These are phyloP conservation scores for Candida dubliniensis DNA, from an alignment of 1,139 yeast genomes.

Conservation along the genomic window DNA sequence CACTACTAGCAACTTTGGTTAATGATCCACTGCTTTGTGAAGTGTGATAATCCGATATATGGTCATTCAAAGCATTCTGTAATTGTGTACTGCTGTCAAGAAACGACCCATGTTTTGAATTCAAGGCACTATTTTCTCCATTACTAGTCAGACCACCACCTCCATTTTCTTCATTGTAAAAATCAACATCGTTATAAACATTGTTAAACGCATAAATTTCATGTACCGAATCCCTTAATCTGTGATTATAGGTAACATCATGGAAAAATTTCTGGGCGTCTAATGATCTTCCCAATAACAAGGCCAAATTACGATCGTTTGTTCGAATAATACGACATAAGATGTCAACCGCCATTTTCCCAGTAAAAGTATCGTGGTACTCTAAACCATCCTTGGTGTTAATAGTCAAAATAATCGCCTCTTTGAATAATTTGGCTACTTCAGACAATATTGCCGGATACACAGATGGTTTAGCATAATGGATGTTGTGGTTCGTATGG, in stretches of 20 bases:
- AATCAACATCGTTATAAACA: slow-evolving; percentile 42
- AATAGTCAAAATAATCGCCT: slow-evolving; percentile 69
- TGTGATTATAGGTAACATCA: slow-evolving; percentile 93
- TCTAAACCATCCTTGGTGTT: slow-evolving; percentile 92
- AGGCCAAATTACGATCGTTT: slow-evolving; percentile 86
- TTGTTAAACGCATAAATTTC: slow-evolving; percentile 90
- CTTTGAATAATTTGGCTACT: slow-evolving; percentile 79
- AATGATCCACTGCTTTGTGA: slow-evolving; percentile 4
- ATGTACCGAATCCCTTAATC: slow-evolving; percentile 80
- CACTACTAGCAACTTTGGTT: slow-evolving; percentile 1
- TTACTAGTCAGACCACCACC: slow-evolving; percentile 14
- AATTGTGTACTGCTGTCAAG: slow-evolving; percentile 18
- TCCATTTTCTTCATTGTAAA: slow-evolving; percentile 32
- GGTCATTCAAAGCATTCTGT: slow-evolving; percentile 15
- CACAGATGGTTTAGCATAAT: slow-evolving; percentile 52
- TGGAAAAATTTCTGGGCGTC: slow-evolving; percentile 95
- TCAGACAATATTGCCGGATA: slow-evolving; percentile 88
- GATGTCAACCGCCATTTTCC: slow-evolving; percentile 89
- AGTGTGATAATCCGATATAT: slow-evolving; percentile 8
- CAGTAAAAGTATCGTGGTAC: slow-evolving; percentile 92
- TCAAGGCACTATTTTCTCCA: slow-evolving; percentile 15
- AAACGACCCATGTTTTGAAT: slow-evolving; percentile 36
- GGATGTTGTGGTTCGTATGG: slow-evolving; percentile 22
- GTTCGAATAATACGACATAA: slow-evolving; percentile 84
- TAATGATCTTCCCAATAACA: slow-evolving; percentile 83